Conservation (phyloP, 768 basidiomycete genomes). For the Dendrothele bispora region DNA sequence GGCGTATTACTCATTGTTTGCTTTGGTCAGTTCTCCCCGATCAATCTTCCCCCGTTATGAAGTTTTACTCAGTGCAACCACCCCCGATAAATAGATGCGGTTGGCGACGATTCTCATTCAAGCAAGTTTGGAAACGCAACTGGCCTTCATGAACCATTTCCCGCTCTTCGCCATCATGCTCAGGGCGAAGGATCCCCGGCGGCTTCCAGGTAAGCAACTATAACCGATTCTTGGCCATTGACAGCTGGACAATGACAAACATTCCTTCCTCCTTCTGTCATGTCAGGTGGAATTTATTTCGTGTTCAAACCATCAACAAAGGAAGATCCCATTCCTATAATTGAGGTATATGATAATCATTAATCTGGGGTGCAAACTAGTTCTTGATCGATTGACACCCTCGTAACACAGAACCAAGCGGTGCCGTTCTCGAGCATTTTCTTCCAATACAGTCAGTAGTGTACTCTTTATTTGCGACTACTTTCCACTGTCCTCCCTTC, state of each 20-base stretch:
- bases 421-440: constrained; percentile 52
- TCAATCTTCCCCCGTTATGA: neutral
- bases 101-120: constrained; percentile 57
- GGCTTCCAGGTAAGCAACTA: constrained; percentile 66
- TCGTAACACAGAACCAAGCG: constrained; percentile 48
- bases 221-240: neutral
- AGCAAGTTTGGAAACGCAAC: constrained; percentile 58
- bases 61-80: neutral
- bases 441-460: constrained; percentile 53
- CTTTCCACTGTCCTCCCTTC: neutral
- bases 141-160: constrained; percentile 89
- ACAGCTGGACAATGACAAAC: too few relatives aligned
- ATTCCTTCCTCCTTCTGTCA: too few relatives aligned
- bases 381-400: neutral
- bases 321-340: constrained; percentile 12
- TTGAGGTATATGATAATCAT: neutral
- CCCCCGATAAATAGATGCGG: constrained; percentile 40
- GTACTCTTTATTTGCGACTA: neutral
- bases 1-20: constrained; percentile 85
- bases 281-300: constrained; percentile 36
- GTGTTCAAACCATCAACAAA: constrained; percentile 18
- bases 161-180: constrained; percentile 89
- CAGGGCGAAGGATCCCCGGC: constrained; percentile 76
- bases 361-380: neutral
- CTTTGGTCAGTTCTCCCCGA: constrained; percentile 42